These are phyloP conservation scores for Curvularia sp. DNA, from an alignment of 2,329 filamentous ascomycete genomes.

Conservation along the genomic window DNA sequence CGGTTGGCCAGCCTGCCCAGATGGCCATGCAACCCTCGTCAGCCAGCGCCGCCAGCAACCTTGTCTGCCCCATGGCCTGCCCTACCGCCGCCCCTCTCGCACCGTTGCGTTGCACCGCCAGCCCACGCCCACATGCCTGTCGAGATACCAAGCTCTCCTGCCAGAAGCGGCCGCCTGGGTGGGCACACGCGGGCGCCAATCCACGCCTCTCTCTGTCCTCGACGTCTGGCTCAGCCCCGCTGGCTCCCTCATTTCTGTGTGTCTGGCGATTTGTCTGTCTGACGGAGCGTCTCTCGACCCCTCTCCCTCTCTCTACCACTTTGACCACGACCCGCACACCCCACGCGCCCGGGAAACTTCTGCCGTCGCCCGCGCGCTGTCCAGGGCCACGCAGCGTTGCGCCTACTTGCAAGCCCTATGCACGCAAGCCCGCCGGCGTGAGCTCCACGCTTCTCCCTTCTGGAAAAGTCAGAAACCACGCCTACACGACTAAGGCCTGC, in stretches of 20 bases:
- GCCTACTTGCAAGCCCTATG: slow-evolving; percentile 17
- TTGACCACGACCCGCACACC: background rate
- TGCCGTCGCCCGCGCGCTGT: slow-evolving; percentile 6
- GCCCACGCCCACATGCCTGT: slow-evolving; percentile 12
- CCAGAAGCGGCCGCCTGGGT: slow-evolving; percentile 2
- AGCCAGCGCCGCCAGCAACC: slow-evolving; percentile 6
- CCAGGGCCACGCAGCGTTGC: slow-evolving; percentile 7
- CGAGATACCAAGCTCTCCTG: background rate
- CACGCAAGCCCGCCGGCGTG: slow-evolving; percentile 13
- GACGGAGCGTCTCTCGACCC: background rate
- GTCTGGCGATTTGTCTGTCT: slow-evolving; percentile 22
- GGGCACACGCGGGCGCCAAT: slow-evolving; percentile 21
- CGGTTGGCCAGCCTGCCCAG: too few species aligned
- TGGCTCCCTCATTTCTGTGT: background rate
- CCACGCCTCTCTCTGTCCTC: slow-evolving; percentile 15
- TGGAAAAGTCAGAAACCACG: slow-evolving; percentile 13
- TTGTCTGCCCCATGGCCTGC: slow-evolving; percentile 17
- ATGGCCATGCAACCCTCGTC: slow-evolving; percentile 12
- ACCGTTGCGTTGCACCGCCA: slow-evolving; percentile 4
- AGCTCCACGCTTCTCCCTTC: slow-evolving; percentile 14
- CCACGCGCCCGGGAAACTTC: slow-evolving; percentile 28
- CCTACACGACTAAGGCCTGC: slow-evolving; percentile 38
- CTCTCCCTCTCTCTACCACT: background rate
- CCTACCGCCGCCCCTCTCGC: slow-evolving; percentile 23
- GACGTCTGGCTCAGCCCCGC: slow-evolving; percentile 18